These are phyloP conservation scores for Phytophthora sansomeana DNA, from an alignment of 352 stramenopile species.

Conservation along the genomic window DNA sequence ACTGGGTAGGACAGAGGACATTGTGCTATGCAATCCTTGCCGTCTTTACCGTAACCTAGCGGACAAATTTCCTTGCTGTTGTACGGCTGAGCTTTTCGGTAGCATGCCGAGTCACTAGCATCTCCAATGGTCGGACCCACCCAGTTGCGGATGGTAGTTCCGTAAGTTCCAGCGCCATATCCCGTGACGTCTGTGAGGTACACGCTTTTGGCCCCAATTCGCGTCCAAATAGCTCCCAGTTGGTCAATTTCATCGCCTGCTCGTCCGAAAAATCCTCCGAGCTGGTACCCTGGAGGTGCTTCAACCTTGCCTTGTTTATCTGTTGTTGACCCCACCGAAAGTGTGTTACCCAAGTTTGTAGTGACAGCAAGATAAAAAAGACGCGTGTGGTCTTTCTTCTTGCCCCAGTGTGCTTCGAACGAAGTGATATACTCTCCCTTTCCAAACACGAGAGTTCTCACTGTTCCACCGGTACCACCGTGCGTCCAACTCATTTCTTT, in stretches of 20 bases:
- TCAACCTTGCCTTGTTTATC: not conserved
- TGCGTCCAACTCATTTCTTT: conserved; percentile 1
- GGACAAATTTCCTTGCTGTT: conserved; percentile 10
- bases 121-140: conserved; percentile 19
- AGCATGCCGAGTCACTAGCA: conserved; percentile 23
- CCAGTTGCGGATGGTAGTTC: conserved; percentile 27
- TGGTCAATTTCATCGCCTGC: conserved; percentile 18
- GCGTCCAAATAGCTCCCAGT: conserved; percentile 27
- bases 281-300: conserved; percentile 13
- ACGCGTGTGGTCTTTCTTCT: conserved; percentile 19
- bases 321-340: conserved; percentile 1
- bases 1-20: conserved; percentile 61
- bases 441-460: conserved; percentile 9
- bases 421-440: conserved; percentile 12
- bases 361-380: conserved; percentile 24
- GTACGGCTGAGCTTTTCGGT: too few species aligned
- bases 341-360: conserved; percentile 13
- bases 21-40: conserved; percentile 20
- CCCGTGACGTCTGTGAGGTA: conserved; percentile 2
- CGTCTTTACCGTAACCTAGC: conserved; percentile 17
- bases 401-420: conserved; percentile 18
- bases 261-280: conserved; percentile 18
- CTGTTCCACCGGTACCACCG: conserved; percentile 10
- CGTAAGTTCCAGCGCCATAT: not conserved
- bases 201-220: conserved; percentile 4